Base-by-base conservation (phyloP, 352 stramenopile genomes). In the Aphanomyces cochlioides region DNA sequence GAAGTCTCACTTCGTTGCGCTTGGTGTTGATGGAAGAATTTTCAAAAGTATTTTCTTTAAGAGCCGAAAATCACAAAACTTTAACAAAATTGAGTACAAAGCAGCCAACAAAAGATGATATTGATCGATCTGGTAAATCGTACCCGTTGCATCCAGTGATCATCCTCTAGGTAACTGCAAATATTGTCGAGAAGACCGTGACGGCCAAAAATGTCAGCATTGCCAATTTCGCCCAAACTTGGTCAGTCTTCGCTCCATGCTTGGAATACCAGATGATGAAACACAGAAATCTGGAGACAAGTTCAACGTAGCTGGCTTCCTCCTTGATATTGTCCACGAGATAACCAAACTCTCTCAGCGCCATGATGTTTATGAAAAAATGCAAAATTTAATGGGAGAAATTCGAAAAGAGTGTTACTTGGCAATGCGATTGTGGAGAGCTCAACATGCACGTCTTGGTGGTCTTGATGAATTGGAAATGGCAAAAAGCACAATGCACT, bases 391-490 rank as follows among this genome's bases (percentile, higher is more conserved):
- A 53, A 59, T 12, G 38, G 89, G 47, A 1, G 75, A 78, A 8
- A 28, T 92, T 15, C 72, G 84, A 38, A 74, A 74, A 5, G 84
- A 92, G 48, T 88, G 83, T 78, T 78, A 60, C n/a, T 69, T 73
- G 15, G 85, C 78, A 7, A 88, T 83, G 68, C 83, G 83, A 19
- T 74, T 93, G 1, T 90, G 90, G 21, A 81, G 91, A 36, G 75
- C 75, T 15, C 85, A 91, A 37, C 85, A 92, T 39, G 78, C 87
- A 39, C 81, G 84, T n/a, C 79, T 94, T 4, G 84, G 82, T 6
- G 79, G 77, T 2, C 73, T 92, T 36, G 87, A 94, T 54, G 87
- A 94, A 39, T 67, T 94, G 47, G 80, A 80, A 34, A 94, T 94
- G 87, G 87, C 87, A 1, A 84, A 79, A 21, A 85, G 83, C 56